A percentile compares a stretch with the other conserved stretches of the same genome.
Evolutionary conservation across 495 filamentous ascomycete species (phyloP).

Genomic region (Clohesyomyces aquaticus): DNA sequence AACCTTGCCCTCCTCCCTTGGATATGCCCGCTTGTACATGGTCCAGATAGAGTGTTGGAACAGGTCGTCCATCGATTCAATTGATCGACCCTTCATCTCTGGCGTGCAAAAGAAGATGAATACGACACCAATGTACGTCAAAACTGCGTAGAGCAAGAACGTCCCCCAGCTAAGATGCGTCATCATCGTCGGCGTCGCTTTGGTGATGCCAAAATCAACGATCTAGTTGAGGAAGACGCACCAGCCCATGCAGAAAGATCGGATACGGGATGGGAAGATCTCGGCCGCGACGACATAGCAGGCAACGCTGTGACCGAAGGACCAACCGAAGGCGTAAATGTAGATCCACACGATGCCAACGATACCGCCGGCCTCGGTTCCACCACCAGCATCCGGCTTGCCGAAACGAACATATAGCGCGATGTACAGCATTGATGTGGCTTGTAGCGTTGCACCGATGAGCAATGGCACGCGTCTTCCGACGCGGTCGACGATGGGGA

Average conservation of each 20-base stretch:
- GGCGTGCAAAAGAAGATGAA: constrained; percentile 45
- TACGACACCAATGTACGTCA: constrained; percentile 42
- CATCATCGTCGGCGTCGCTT: constrained; percentile 25
- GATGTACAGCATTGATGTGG: constrained; percentile 34
- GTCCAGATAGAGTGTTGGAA: constrained; percentile 46
- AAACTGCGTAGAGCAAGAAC: constrained; percentile 42
- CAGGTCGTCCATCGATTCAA: constrained; percentile 49
- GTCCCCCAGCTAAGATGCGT: constrained; percentile 45
- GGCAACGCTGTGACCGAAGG: constrained; percentile 44
- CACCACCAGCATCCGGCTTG: constrained; percentile 21
- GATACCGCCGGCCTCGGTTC: constrained; percentile 40
- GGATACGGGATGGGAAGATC: constrained; percentile 42
- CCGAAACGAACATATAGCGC: constrained; percentile 36
- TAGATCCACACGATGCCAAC: constrained; percentile 46
- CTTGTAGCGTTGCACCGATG: constrained; percentile 29
- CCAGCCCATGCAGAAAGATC: constrained; percentile 20
- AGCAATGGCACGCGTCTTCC: constrained; percentile 33
- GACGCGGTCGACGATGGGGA: constrained; percentile 33
- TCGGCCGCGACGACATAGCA: constrained; percentile 46
- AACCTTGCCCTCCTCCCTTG: constrained; percentile 24
- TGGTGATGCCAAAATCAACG: constrained; percentile 28
- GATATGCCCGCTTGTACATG: constrained; percentile 25
- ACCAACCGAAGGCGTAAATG: constrained; percentile 47
- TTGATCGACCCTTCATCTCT: constrained; percentile 44
- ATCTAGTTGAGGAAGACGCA: constrained; percentile 31